Evolutionary conservation across 495 filamentous ascomycete species (phyloP).

Genomic region (Xylaria castorea): DNA sequence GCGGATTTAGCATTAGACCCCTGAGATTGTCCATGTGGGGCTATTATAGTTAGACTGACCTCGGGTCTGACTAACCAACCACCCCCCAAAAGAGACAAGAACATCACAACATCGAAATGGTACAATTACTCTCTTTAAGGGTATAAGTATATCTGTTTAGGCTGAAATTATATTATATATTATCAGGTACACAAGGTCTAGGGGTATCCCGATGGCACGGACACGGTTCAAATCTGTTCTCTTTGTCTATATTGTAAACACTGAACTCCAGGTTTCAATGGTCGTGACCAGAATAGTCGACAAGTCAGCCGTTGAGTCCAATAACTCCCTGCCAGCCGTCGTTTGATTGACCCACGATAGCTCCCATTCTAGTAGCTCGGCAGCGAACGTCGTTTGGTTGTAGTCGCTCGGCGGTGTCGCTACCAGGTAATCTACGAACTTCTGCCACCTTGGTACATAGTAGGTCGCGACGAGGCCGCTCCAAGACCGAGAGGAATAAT

Average conservation of each 20-base stretch:
- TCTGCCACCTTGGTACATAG: conserved; percentile 56
- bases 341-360: conserved; percentile 48
- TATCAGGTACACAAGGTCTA: not conserved
- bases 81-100: not conserved
- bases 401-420: conserved; percentile 40
- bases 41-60: too few species aligned
- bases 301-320: conserved; percentile 17
- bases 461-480: conserved; percentile 56
- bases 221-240: not conserved
- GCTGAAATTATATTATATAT: not conserved
- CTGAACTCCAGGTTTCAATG: not conserved
- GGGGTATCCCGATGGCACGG: not conserved
- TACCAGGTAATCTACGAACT: conserved; percentile 55
- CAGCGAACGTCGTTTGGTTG: conserved; percentile 43
- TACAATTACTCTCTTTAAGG: not conserved
- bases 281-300: not conserved
- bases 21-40: not conserved
- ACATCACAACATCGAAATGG: not conserved
- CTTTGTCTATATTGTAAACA: not conserved
- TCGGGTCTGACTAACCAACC: too few species aligned
- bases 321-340: conserved; percentile 32
- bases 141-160: not conserved
- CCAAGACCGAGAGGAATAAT: conserved; percentile 61
- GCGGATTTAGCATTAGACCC: not conserved
- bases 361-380: conserved; percentile 47